Evolutionary conservation across 345 rosid species (phyloP).

Genomic region (Hypericum perforatum): DNA sequence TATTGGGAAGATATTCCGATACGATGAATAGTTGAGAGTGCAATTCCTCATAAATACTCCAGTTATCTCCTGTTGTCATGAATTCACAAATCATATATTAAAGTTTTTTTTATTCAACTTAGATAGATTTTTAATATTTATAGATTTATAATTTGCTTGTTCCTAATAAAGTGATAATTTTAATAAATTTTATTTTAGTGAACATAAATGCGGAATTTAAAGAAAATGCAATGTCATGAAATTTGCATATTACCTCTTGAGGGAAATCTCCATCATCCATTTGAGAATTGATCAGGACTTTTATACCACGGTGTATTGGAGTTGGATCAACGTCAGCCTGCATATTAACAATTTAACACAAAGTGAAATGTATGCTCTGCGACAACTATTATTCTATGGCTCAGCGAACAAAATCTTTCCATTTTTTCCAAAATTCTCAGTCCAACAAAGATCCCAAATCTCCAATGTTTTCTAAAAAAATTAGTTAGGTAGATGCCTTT

Average conservation of each 20-base stretch:
- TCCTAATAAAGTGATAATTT: no score
- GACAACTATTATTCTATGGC: no score
- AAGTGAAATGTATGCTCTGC: no score
- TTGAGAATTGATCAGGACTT: slow-evolving; percentile 36
- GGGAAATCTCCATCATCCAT: slow-evolving; percentile 54
- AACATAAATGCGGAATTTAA: no score
- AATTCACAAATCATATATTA: background rate
- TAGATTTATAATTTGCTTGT: no score
- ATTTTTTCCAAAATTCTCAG: no score
- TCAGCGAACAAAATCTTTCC: no score
- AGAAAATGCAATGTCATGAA: no score
- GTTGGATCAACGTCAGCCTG: slow-evolving; percentile 25
- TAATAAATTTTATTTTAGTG: no score
- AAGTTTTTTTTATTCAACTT: no score
- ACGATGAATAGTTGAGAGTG: slow-evolving; percentile 36
- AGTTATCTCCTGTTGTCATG: slow-evolving; percentile 24
- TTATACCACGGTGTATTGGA: slow-evolving; percentile 35
- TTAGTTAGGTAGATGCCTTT: background rate
- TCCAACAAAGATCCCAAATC: background rate
- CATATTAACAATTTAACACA: background rate
- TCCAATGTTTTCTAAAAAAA: background rate
- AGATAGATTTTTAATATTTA: no score
- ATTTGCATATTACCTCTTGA: slow-evolving; percentile 25
- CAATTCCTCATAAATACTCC: slow-evolving; percentile 39
- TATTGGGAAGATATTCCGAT: slow-evolving; percentile 38